Base-by-base conservation (phyloP, 257 asterid genomes). In the Salvia splendens region DNA sequence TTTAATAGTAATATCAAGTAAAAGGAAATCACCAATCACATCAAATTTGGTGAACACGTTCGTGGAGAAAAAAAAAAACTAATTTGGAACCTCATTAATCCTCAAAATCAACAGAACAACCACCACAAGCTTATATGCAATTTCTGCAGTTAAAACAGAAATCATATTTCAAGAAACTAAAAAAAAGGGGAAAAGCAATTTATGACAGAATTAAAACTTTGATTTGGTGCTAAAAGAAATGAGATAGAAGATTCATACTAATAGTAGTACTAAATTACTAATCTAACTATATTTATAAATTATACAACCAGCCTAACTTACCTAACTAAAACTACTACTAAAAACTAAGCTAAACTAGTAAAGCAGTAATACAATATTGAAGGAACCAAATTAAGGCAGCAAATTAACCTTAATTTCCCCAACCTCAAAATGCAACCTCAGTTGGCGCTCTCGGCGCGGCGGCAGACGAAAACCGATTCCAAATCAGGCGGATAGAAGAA, bases 401-500 rank as follows among this genome's bases (percentile, higher is more conserved):
- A 33, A n/a, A 30, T 6, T 38, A 12, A 53, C 12, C 3, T 40
- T 3, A 66, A 36, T 8, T 61, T 68, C 45, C 47, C 47, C 3
- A 59, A 32, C 33, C 64, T 45, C 54, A 36, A 32, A 62, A 55
- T 5, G 49, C 8, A 66, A 59, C 1, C 17, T 72, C 64, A 84
- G 11, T 63, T 86, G 30, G 90, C 83, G 32, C 82, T 79, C 64
- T 79, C 84, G 15, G 80, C 84, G 61, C 69, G 86, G 61, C 69
- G 86, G 73, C 84, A 77, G 1, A 77, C 72, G 73, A 92, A 92
- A 5, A 92, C 80, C 2, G 98, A 76, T 68, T 92, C 98, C 78
- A 92, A 77, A 24, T 89, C 98, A 0, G 96, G 95, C 0, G 96
- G 88, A 69, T 70, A 79, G 17, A 92, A 89, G 82, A 83, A 92